phyloP scores from a whole-genome alignment of 2,329 filamentous ascomycete species.

The Cladorrhinum sp. region DNA sequence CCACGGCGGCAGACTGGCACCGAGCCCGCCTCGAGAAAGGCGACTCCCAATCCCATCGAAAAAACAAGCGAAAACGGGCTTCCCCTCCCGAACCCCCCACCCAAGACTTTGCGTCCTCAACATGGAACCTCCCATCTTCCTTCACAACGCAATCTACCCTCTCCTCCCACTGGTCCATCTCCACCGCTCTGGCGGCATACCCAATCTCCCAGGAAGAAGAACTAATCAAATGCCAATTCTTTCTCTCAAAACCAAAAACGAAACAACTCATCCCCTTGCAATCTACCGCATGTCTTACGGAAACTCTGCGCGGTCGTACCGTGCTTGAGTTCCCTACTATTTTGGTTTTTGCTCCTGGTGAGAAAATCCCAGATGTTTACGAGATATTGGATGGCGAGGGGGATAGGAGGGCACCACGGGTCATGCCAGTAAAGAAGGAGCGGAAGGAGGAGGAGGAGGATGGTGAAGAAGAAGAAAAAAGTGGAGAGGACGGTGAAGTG shows the following conservation, averaged over 20 bases:
- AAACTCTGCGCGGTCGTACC: conserved; percentile 52
- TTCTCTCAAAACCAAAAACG: conserved; percentile 25
- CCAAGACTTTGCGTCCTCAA: conserved; percentile 21
- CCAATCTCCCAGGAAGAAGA: conserved; percentile 24
- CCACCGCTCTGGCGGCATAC: conserved; percentile 8
- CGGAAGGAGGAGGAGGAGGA: conserved; percentile 5
- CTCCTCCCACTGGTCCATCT: conserved; percentile 27
- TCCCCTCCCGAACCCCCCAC: neutral
- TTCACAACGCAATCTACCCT: conserved; percentile 27
- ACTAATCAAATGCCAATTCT: conserved; percentile 28
- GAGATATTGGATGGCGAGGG: conserved; percentile 19
- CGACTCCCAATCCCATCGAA: neutral
- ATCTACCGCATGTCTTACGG: conserved; percentile 45
- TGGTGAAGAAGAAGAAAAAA: conserved; percentile 1
- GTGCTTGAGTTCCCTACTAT: conserved; percentile 73
- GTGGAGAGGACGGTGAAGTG: conserved; percentile 4
- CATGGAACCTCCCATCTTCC: conserved; percentile 23
- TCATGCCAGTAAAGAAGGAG: neutral
- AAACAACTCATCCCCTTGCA: conserved; percentile 53
- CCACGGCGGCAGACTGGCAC: conserved; percentile 28
- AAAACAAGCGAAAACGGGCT: neutral
- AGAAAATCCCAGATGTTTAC: conserved; percentile 22
- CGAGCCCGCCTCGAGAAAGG: conserved; percentile 21
- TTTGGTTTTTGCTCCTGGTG: conserved; percentile 48
- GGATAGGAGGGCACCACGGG: conserved; percentile 22